A percentile compares a stretch with the other conserved stretches of the same genome.
phyloP scores from a whole-genome alignment of 2,329 filamentous ascomycete species.

The Sporothrix pseudoabietina region DNA sequence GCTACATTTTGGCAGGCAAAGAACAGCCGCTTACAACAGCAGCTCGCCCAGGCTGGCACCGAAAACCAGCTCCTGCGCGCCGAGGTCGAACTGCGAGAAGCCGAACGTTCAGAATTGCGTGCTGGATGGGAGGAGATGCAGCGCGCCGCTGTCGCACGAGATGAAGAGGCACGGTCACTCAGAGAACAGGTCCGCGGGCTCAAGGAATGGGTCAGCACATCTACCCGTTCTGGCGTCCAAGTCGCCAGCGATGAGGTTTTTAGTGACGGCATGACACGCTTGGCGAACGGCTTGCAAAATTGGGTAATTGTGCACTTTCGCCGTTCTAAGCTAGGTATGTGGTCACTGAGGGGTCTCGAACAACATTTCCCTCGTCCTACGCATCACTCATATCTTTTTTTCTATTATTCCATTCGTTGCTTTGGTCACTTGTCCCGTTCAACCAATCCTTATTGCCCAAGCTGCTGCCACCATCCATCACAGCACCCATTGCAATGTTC shows the following conservation, averaged over 20 bases:
- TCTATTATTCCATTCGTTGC: background rate
- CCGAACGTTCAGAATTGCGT: constrained; percentile 53
- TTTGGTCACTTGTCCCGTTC: background rate
- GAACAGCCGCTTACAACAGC: constrained; percentile 50
- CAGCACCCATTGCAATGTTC: background rate
- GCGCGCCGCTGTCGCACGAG: constrained; percentile 51
- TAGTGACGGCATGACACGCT: constrained; percentile 60
- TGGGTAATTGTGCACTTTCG: constrained; percentile 73
- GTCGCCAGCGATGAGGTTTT: constrained; percentile 69
- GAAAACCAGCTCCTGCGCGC: constrained; percentile 55
- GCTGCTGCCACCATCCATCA: background rate
- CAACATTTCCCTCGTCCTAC: background rate
- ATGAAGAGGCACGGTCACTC: constrained; percentile 59
- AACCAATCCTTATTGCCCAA: background rate
- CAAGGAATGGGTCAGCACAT: constrained; percentile 71
- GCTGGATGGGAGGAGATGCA: constrained; percentile 53
- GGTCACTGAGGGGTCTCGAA: background rate
- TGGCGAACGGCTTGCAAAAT: constrained; percentile 71
- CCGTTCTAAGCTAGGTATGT: constrained; percentile 57
- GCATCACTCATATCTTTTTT: background rate
- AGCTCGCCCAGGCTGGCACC: constrained; percentile 55
- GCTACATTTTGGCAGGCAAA: constrained; percentile 61
- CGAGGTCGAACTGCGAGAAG: constrained; percentile 53
- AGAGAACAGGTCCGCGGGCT: constrained; percentile 64
- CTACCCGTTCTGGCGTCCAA: constrained; percentile 64